Conservation (phyloP, 306 rosid species). For the Potentilla sterilis region DNA sequence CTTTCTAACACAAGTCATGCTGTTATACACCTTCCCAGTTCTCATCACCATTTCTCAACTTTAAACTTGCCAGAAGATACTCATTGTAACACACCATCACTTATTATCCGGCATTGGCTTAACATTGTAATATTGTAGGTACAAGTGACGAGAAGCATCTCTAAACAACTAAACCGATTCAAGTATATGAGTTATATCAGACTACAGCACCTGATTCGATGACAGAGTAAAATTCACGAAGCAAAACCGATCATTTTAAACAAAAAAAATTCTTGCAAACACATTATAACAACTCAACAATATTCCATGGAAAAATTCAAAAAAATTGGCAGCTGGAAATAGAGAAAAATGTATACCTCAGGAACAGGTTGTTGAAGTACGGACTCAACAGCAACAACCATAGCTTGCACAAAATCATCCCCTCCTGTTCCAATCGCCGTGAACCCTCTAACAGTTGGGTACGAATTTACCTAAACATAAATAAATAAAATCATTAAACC, state of each 20-base stretch:
- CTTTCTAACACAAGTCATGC: background rate
- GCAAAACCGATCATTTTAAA: background rate
- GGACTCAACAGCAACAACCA: slow-evolving; percentile 90
- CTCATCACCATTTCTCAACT: background rate
- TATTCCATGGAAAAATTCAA: background rate
- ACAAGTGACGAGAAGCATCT: slow-evolving; percentile 3
- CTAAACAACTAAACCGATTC: background rate
- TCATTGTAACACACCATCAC: background rate
- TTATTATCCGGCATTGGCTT: background rate
- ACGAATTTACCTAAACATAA: slow-evolving; percentile 65
- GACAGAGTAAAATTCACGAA: background rate
- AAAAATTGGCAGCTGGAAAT: background rate
- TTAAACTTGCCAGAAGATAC: slow-evolving; percentile 3
- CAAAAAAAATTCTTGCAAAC: background rate
- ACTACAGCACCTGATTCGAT: background rate
- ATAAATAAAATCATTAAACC: too few species aligned
- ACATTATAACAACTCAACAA: background rate
- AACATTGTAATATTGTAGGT: background rate
- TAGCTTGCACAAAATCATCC: slow-evolving; percentile 85
- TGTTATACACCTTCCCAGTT: background rate
- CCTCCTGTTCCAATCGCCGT: slow-evolving; percentile 97
- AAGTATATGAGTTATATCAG: background rate
- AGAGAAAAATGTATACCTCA: slow-evolving; percentile 37
- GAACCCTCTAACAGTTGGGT: slow-evolving; percentile 86
- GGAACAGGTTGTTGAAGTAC: slow-evolving; percentile 81